Evolutionary conservation across 2,329 filamentous ascomycete genomes (phyloP), one percentile per base, ranked within the genome.

Genomic region (Fusarium decemcellulare): DNA sequence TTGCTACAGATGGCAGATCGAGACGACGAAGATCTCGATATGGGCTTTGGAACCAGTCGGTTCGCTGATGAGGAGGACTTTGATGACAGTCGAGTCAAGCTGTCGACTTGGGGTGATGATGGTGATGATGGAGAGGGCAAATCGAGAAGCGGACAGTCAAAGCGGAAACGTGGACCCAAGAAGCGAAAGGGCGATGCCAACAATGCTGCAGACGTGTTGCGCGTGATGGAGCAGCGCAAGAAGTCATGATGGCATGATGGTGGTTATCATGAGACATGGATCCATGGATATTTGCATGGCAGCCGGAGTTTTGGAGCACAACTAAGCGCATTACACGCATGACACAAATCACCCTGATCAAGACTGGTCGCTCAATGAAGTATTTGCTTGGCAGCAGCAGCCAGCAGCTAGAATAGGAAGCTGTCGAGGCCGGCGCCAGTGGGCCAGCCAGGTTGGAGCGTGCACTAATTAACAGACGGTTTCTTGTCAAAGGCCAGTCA

Each of bases 41-140:
- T 98, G 85, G 95, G 95, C 64, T 98, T 99, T 76, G 96, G 96
- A 36, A 93, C 91, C 18, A 96, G 92, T 76, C 88, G 95, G 30
- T 91, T 93, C 74, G 94, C 93, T 57, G 96, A 98, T 75, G 94
- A 95, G 52, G 95, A 95, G 63, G 95, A 97, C 68, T 88, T 92
- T 68, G 93, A 94, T 42, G 86, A 87, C 23, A 85, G 83, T 44
- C 90, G 87, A 71, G 82, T 93, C 67, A 93, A 92, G 81, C 79
- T 95, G 58, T 90, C 88, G 40, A 82, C 89, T 74, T 93, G 93
- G 85, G 87, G 84, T 23, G 87, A 81, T 2, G 86, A 86, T 16
- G 86, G 83, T 12, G 86, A 83, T 5, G 87, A 81, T 2, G 68
- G 23, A 2, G 84, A 82, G 2, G 85, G 83, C 2, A 80, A 79